phyloP scores from a whole-genome alignment of 2,329 filamentous ascomycete species.

The Ophiocordyceps robertsii region DNA sequence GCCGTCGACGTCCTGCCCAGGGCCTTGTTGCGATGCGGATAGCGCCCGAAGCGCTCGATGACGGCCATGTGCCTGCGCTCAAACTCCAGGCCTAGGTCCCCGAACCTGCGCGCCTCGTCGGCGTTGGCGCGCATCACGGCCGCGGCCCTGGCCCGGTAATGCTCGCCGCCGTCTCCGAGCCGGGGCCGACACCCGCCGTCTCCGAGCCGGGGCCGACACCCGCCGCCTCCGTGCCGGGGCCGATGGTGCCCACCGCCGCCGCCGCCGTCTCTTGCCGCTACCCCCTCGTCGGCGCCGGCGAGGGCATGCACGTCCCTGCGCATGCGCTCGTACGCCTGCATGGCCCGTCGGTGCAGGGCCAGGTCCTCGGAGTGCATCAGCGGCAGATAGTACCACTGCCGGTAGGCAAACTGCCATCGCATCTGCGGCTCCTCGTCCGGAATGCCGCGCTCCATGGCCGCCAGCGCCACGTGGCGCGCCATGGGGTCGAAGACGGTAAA shows the following conservation, averaged over 20 bases:
- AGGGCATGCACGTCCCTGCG: conserved; percentile 18
- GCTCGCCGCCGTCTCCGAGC: conserved; percentile 4
- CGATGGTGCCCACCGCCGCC: too few relatives aligned
- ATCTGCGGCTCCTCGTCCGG: conserved; percentile 12
- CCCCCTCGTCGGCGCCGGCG: conserved; percentile 6
- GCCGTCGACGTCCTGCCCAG: conserved; percentile 33
- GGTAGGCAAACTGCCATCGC: conserved; percentile 23
- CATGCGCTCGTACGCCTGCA: conserved; percentile 16
- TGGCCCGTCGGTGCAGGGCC: conserved; percentile 26
- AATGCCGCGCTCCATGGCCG: conserved; percentile 20
- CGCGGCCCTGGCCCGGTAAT: conserved; percentile 13
- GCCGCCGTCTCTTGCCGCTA: background rate
- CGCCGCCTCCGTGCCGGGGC: background rate
- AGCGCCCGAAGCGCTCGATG: conserved; percentile 40
- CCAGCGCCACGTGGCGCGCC: conserved; percentile 26
- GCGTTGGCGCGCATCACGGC: conserved; percentile 12
- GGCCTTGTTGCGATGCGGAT: conserved; percentile 42
- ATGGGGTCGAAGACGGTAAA: conserved; percentile 45
- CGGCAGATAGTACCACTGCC: conserved; percentile 46
- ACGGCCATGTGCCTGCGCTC: conserved; percentile 34
- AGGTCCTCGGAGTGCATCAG: conserved; percentile 44
- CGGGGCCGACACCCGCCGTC: too few relatives aligned
- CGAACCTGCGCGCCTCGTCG: conserved; percentile 12
- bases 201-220: too few relatives aligned
- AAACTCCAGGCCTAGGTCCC: conserved; percentile 14